These are phyloP conservation scores for Daldinia caldariorum DNA, from an alignment of 495 filamentous ascomycete species.

Conservation along the genomic window DNA sequence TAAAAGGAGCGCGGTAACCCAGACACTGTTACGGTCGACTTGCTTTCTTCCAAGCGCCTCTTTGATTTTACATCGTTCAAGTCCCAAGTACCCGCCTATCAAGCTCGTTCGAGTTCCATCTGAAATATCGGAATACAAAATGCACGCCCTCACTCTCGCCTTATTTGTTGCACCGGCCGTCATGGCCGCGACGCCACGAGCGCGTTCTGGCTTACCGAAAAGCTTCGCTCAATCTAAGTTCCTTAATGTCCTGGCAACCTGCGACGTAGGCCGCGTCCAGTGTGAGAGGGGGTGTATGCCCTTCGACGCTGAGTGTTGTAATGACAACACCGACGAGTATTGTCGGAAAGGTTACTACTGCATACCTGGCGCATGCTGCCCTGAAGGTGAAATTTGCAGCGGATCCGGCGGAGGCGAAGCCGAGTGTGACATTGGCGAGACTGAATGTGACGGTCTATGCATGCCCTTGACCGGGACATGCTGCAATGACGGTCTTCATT, in stretches of 20 bases:
- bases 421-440: constrained; percentile 23
- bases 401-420: constrained; percentile 16
- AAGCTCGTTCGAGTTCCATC: not conserved
- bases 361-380: constrained; percentile 39
- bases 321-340: constrained; percentile 42
- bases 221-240: constrained; percentile 32
- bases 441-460: constrained; percentile 33
- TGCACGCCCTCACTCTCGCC: constrained; percentile 32
- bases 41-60: not conserved
- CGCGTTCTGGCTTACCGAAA: constrained; percentile 32
- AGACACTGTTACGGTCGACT: not conserved
- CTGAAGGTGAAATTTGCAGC: constrained; percentile 34
- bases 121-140: constrained; percentile 15
- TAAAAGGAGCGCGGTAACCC: constrained; percentile 30
- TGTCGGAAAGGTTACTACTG: constrained; percentile 42
- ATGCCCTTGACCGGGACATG: constrained; percentile 42
- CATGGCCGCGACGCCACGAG: constrained; percentile 25
- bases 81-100: constrained; percentile 2
- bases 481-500: constrained; percentile 30
- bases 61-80: constrained; percentile 1
- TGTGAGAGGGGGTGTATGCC: constrained; percentile 40
- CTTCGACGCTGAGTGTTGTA: constrained; percentile 29
- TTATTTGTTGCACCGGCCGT: constrained; percentile 31
- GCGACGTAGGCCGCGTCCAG: constrained; percentile 14
- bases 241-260: constrained; percentile 28